phyloP scores from a whole-genome alignment of 148 eudicot species.

The Rheum nobile region DNA sequence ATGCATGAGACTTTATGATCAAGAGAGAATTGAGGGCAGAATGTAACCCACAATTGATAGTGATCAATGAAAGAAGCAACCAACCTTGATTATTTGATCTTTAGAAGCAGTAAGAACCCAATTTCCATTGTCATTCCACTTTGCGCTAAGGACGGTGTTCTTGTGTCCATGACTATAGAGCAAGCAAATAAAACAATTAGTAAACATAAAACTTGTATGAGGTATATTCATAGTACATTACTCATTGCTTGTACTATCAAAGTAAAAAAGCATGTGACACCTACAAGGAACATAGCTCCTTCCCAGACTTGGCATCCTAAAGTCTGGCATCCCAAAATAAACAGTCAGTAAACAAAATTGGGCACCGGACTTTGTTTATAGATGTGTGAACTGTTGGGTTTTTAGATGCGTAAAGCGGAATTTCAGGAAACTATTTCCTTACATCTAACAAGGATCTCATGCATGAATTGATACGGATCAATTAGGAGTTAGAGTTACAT shows the following conservation, averaged over 20 bases:
- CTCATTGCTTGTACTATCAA: background rate
- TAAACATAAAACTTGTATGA: background rate
- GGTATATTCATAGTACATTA: background rate
- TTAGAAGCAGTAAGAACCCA: constrained; percentile 97
- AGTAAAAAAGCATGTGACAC: constrained; percentile 12
- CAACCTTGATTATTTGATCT: constrained; percentile 94
- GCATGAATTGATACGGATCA: no score
- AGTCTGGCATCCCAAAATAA: no score
- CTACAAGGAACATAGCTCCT: constrained; percentile 80
- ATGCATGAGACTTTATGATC: background rate
- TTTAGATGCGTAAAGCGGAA: no score
- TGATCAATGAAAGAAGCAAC: background rate
- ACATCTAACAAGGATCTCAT: no score
- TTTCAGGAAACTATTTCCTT: no score
- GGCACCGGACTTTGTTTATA: constrained; percentile 80
- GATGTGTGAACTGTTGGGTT: constrained; percentile 98
- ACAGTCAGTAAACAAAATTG: no score
- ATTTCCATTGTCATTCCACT: constrained; percentile 97
- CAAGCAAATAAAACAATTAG: constrained; percentile 9
- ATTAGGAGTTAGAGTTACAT: no score
- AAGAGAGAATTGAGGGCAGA: background rate
- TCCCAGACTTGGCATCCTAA: constrained; percentile 94
- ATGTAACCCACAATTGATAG: background rate
- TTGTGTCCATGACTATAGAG: constrained; percentile 90
- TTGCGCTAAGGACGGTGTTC: constrained; percentile 76